Conservation (phyloP, 495 filamentous ascomycete genomes). For the Neurospora sp. region DNA sequence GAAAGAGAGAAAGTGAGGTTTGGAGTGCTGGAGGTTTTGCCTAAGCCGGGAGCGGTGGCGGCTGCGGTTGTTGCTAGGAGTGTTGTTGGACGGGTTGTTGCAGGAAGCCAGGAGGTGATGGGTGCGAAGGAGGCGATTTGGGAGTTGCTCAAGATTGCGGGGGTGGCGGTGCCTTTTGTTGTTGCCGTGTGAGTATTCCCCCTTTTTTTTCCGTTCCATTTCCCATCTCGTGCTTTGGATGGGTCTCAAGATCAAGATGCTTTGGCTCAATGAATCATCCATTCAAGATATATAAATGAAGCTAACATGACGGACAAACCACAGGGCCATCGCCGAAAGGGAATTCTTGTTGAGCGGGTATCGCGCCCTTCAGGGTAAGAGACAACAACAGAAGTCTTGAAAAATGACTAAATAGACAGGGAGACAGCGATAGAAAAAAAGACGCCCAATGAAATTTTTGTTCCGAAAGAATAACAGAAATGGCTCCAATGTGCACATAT, state of each 20-base stretch:
- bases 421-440: not conserved
- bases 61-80: conserved; percentile 14
- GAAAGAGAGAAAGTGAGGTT: conserved; percentile 8
- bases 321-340: conserved; percentile 51
- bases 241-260: too few species aligned
- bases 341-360: conserved; percentile 44
- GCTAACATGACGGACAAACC: conserved; percentile 7
- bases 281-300: too few species aligned
- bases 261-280: not conserved
- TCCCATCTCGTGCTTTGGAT: too few species aligned
- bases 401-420: not conserved
- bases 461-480: conserved; percentile 12
- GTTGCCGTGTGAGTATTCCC: conserved; percentile 47
- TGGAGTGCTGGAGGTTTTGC: conserved; percentile 19
- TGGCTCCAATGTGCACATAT: not conserved
- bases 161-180: conserved; percentile 43
- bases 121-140: conserved; percentile 22
- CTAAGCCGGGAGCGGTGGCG: conserved; percentile 10
- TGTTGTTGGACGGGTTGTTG: conserved; percentile 11
- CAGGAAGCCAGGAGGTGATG: conserved; percentile 15
- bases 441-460: not conserved
- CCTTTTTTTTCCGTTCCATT: not conserved
- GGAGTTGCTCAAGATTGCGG: conserved; percentile 42
- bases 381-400: conserved; percentile 3
- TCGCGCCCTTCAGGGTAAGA: conserved; percentile 25